A percentile compares a stretch with the other conserved stretches of the same genome.
Evolutionary conservation across 1,284 basidiomycete species (phyloP).

Genomic region (Fomitopsis schrenkii): DNA sequence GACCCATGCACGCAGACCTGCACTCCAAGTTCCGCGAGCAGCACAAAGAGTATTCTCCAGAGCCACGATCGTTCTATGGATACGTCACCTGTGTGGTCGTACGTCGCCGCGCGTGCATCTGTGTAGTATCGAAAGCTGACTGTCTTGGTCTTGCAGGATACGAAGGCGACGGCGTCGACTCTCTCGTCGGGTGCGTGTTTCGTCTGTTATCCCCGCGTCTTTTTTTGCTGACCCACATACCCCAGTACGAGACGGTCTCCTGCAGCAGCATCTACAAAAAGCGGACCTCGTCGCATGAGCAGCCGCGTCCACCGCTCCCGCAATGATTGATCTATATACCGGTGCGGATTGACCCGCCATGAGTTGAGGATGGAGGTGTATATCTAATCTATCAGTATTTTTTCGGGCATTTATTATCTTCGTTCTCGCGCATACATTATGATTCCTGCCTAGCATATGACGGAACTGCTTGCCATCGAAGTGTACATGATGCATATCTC

Average conservation of each 20-base stretch:
- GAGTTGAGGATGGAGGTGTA: too few relatives aligned
- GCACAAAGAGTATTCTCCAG: slow-evolving; percentile 42
- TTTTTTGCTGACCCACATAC: not conserved
- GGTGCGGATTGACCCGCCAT: too few relatives aligned
- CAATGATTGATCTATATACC: too few relatives aligned
- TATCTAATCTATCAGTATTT: too few relatives aligned
- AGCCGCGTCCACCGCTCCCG: not conserved
- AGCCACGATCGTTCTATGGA: slow-evolving; percentile 45
- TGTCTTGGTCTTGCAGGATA: slow-evolving; percentile 29
- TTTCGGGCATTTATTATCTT: too few relatives aligned
- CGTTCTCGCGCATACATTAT: too few relatives aligned
- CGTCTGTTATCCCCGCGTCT: not conserved
- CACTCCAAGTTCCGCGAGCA: slow-evolving; percentile 61
- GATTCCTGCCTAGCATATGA: too few relatives aligned
- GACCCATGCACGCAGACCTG: slow-evolving; percentile 41
- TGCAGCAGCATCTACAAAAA: slow-evolving; percentile 45
- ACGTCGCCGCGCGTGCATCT: slow-evolving; percentile 20
- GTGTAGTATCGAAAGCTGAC: not conserved
- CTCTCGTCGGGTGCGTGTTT: slow-evolving; percentile 31
- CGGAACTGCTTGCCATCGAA: too few relatives aligned
- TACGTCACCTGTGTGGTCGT: slow-evolving; percentile 62
- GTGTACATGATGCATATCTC: too few relatives aligned
- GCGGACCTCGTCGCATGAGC: slow-evolving; percentile 16
- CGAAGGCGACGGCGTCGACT: slow-evolving; percentile 36
- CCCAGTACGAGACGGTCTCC: slow-evolving; percentile 53